Evolutionary conservation across 2,329 filamentous ascomycete species (phyloP), one percentile per base, ranked within the genome.

Genomic region (Trichophyton schoenleinii): DNA sequence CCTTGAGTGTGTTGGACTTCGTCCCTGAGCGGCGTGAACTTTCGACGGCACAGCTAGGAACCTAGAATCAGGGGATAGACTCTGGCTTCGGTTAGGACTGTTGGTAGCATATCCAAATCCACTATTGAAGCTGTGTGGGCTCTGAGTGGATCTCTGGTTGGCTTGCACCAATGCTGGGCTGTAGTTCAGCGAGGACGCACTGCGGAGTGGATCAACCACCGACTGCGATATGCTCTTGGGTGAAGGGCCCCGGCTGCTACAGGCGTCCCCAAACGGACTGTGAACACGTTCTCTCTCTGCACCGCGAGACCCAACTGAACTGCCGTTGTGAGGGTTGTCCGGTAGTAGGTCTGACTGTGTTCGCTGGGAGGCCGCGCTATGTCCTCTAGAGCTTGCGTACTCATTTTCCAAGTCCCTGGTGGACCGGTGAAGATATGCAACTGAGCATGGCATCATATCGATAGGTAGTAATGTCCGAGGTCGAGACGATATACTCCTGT

Each of bases 311-410:
- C 55, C 41, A 41, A 60, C 38, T 41, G 48, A 42, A 38, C 63
- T 61, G 9, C 61, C 61, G 13, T 65, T 52, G 3, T 64, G 65
- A 42, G 64, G 65, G 22, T 55, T 55, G 7, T 55, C 49, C 15
- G 46, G 46, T 34, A 60, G 8, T 13, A 60, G 31, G 13, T 60
- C 31, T 36, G 58, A 52, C 20, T 52, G 22, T 34, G 49, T 55
- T 55, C 49, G 25, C 3, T 55, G 49, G 4, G 73, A 70, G 34
- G 74, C 63, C 0, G 71, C 72, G 36, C 72, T 55, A 13, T n/a
- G 49, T 13, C 25, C 49, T 18, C 49, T 36, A 13, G 49, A 55
- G 25, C 25, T 34, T 55, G n/a, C 13, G 18, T 55, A 55, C 49
- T 55, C 49, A 5, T 55, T 55, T 13, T 55, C 49, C 4, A 55